Percentiles rank a stretch among this genome's conserved stretches.
Evolutionary conservation across 768 basidiomycete species (phyloP).

Genomic region (Tubosaeta brunneosetosa): DNA sequence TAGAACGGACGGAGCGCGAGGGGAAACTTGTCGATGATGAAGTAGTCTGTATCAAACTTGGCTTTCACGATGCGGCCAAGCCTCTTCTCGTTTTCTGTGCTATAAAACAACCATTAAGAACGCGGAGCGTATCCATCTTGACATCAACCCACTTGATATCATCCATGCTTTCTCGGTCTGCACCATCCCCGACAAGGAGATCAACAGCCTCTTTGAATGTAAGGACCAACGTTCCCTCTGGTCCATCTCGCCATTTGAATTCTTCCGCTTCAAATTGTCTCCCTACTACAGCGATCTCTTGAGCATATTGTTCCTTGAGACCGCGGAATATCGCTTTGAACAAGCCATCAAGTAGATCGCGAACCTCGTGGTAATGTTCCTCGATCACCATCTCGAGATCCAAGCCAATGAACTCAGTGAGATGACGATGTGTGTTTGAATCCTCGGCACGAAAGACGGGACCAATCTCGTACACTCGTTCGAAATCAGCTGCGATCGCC

Average conservation of each 20-base stretch:
- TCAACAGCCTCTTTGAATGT: constrained; percentile 86
- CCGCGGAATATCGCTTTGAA: constrained; percentile 84
- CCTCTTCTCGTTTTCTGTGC: constrained; percentile 93
- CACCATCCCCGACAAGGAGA: constrained; percentile 82
- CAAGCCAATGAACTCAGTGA: constrained; percentile 97
- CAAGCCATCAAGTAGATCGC: constrained; percentile 86
- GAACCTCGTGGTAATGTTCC: constrained; percentile 97
- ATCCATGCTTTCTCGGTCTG: constrained; percentile 69
- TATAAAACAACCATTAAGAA: constrained; percentile 28
- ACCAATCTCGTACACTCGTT: constrained; percentile 96
- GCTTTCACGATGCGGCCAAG: constrained; percentile 85
- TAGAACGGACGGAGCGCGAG: constrained; percentile 95
- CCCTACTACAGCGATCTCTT: constrained; percentile 77
- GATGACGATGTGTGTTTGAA: constrained; percentile 94
- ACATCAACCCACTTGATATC: constrained; percentile 72
- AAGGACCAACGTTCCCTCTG: constrained; percentile 74
- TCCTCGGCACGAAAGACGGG: constrained; percentile 97
- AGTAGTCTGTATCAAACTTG: constrained; percentile 97
- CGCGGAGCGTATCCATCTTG: background rate
- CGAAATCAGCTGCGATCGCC: constrained; percentile 98
- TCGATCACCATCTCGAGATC: constrained; percentile 99
- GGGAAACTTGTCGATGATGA: constrained; percentile 99
- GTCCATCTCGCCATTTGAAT: constrained; percentile 78
- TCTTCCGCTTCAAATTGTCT: constrained; percentile 94
- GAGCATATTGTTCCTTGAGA: constrained; percentile 66